Conservation (phyloP, 164 flowering plant genomes). For the Brasenia schreberi region DNA sequence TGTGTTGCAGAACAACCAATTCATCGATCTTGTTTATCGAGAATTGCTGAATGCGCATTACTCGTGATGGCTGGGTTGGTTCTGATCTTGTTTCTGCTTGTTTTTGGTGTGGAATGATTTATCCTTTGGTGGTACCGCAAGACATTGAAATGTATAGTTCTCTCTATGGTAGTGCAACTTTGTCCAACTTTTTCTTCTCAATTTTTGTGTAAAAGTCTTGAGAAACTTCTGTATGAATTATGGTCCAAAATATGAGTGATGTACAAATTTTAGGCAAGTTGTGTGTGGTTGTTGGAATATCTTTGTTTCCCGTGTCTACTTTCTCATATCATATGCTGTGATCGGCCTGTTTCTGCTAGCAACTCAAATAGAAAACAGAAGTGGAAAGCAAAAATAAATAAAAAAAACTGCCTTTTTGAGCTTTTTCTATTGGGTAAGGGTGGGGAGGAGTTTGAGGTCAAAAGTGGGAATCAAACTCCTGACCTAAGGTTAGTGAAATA, state of each 20-base stretch:
- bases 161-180: not conserved
- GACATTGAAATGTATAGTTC: not conserved
- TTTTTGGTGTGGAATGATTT: not conserved
- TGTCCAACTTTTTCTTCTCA: constrained; percentile 2
- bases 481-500: no score
- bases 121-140: not conserved
- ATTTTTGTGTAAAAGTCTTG: not conserved
- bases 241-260: not conserved
- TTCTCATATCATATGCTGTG: not conserved
- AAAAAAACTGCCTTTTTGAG: not conserved
- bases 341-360: not conserved
- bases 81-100: not conserved
- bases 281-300: not conserved
- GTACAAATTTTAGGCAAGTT: not conserved
- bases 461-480: no score
- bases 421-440: no score
- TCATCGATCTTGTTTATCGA: constrained; percentile 62
- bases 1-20: constrained; percentile 50
- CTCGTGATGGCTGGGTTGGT: constrained; percentile 13
- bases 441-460: no score
- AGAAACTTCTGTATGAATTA: not conserved
- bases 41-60: constrained; percentile 44
- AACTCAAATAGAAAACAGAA: not conserved
- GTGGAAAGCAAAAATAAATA: no score
- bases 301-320: not conserved